A percentile compares a stretch with the other conserved stretches of the same genome.
phyloP scores from a whole-genome alignment of 805 yeast species.

The Ogataea pini region DNA sequence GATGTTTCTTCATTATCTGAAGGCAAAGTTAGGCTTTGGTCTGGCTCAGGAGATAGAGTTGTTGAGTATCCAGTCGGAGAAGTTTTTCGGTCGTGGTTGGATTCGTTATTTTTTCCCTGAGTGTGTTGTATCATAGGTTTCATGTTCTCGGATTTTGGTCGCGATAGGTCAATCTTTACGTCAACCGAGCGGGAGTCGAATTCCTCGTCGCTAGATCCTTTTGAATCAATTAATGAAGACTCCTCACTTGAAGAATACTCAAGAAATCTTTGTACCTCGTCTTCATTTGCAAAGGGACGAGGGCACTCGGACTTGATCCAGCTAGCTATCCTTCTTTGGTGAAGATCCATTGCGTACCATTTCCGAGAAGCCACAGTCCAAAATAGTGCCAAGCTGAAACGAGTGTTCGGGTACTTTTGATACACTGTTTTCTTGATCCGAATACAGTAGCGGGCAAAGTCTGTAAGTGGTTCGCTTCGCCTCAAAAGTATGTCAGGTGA shows the following conservation, averaged over 20 bases:
- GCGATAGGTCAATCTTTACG: slow-evolving; percentile 11
- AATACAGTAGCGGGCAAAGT: slow-evolving; percentile 33
- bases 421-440: slow-evolving; percentile 21
- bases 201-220: slow-evolving; percentile 5
- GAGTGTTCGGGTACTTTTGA: slow-evolving; percentile 21
- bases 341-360: slow-evolving; percentile 24
- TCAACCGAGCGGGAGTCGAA: slow-evolving; percentile 14
- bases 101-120: too few relatives aligned
- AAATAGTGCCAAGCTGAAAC: slow-evolving; percentile 24
- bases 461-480: slow-evolving; percentile 28
- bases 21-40: background rate
- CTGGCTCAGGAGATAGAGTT: background rate
- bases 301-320: slow-evolving; percentile 10
- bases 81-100: background rate
- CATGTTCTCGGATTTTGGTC: background rate
- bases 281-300: slow-evolving; percentile 28
- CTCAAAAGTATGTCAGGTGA: slow-evolving; percentile 23
- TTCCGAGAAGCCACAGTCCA: slow-evolving; percentile 29
- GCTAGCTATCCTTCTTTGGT: slow-evolving; percentile 18
- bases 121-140: background rate
- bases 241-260: slow-evolving; percentile 16
- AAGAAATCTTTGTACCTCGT: slow-evolving; percentile 26
- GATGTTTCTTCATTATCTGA: background rate
- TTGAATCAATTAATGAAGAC: background rate
- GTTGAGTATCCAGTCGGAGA: background rate